Evolutionary conservation across 2,329 filamentous ascomycete species (phyloP).

Genomic region (Bipolaris sorokiniana): DNA sequence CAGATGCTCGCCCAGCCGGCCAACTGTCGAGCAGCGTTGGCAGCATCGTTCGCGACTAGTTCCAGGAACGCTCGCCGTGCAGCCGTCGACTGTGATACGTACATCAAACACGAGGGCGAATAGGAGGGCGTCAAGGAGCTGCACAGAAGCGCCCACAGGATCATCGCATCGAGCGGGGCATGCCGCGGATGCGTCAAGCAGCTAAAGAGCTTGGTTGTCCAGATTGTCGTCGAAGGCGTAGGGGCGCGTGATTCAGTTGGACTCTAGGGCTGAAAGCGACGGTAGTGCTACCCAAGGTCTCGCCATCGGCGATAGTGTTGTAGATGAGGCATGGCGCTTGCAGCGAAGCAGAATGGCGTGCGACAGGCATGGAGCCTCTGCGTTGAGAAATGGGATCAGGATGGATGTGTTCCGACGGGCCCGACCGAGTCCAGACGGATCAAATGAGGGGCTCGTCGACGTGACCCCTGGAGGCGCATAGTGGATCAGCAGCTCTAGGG

Average conservation of each 20-base stretch:
- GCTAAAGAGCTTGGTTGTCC: constrained; percentile 30
- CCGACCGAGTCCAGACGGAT: constrained; percentile 37
- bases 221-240: constrained; percentile 22
- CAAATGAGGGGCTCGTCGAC: constrained; percentile 35
- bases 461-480: constrained; percentile 25
- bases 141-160: constrained; percentile 29
- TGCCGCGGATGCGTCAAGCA: constrained; percentile 22
- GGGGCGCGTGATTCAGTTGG: constrained; percentile 43
- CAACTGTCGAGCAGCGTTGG: constrained; percentile 14
- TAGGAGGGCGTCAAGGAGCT: constrained; percentile 18
- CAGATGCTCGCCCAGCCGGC: constrained; percentile 1
- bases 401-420: constrained; percentile 26
- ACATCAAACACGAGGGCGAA: constrained; percentile 21
- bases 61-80: constrained; percentile 33
- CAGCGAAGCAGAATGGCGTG: constrained; percentile 48
- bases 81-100: constrained; percentile 17
- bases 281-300: constrained; percentile 24
- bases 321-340: constrained; percentile 42
- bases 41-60: constrained; percentile 31
- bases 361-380: constrained; percentile 40
- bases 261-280: constrained; percentile 24
- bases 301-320: constrained; percentile 25
- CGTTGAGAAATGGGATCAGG: constrained; percentile 22
- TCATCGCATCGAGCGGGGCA: constrained; percentile 19
- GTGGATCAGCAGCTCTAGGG: constrained; percentile 26